These are phyloP conservation scores for Platanus orientalis DNA, from an alignment of 164 flowering plant genomes.

Conservation along the genomic window DNA sequence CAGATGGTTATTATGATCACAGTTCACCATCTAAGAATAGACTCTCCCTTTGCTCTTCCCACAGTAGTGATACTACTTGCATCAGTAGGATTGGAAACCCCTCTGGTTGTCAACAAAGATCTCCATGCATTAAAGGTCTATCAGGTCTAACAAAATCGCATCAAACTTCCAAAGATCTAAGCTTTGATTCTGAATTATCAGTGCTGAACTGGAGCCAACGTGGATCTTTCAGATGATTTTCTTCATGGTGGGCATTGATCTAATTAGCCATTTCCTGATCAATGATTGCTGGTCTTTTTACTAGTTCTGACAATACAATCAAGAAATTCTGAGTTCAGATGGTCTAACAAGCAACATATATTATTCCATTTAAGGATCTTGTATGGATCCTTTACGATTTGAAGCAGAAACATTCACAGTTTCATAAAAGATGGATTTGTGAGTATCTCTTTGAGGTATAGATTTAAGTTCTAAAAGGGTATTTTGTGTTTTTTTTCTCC, in stretches of 20 bases:
- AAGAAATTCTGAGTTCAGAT: neutral
- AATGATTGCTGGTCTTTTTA: neutral
- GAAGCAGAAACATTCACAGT: neutral
- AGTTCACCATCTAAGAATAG: conserved; percentile 29
- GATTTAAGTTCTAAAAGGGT: neutral
- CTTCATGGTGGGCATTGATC: neutral
- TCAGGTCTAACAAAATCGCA: conserved; percentile 21
- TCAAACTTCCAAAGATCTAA: conserved; percentile 15
- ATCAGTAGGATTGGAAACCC: conserved; percentile 10
- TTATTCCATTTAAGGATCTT: neutral
- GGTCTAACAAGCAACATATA: neutral
- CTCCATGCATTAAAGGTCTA: conserved; percentile 21
- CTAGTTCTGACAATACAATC: neutral
- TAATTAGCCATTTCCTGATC: conserved; percentile 1
- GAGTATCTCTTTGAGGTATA: neutral
- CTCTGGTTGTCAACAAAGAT: conserved; percentile 22
- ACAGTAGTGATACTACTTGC: conserved; percentile 28
- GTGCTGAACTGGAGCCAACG: conserved; percentile 19
- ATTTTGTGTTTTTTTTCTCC: neutral
- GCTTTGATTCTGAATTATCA: conserved; percentile 23
- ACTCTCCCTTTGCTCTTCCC: conserved; percentile 36
- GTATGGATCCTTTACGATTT: neutral
- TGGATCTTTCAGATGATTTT: conserved; percentile 14
- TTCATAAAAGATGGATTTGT: neutral
- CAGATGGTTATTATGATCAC: conserved; percentile 30